A percentile compares a stretch with the other conserved stretches of the same genome.
phyloP scores from a whole-genome alignment of 345 rosid species.

The Carallia pectinifolia region DNA sequence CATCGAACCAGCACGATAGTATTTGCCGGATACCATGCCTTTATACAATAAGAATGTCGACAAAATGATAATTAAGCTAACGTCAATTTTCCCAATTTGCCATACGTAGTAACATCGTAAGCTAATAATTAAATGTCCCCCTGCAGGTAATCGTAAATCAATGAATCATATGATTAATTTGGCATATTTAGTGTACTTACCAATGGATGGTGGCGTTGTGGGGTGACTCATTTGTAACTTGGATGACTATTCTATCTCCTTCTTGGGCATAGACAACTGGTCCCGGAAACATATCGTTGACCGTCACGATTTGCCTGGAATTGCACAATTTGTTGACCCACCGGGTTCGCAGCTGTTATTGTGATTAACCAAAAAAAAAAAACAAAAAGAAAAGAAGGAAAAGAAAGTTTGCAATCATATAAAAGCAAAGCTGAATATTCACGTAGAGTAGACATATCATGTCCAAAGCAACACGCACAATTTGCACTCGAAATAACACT shows the following conservation, averaged over 20 bases:
- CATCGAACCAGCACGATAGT: slow-evolving; percentile 84
- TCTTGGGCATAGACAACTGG: slow-evolving; percentile 71
- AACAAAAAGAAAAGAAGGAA: not conserved
- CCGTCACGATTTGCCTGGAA: slow-evolving; percentile 54
- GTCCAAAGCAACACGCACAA: no score
- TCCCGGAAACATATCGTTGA: slow-evolving; percentile 75
- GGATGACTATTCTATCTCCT: slow-evolving; percentile 61
- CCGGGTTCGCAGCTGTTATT: slow-evolving; percentile 54
- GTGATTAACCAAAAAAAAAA: not conserved
- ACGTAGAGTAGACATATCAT: no score
- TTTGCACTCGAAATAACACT: no score
- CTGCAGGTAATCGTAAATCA: no score
- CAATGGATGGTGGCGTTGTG: slow-evolving; percentile 81
- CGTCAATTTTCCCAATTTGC: not conserved
- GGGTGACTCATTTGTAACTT: slow-evolving; percentile 70
- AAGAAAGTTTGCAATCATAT: not conserved
- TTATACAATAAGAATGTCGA: not conserved
- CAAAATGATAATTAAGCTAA: not conserved
- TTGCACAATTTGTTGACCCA: slow-evolving; percentile 61
- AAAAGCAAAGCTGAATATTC: not conserved
- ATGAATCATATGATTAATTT: no score
- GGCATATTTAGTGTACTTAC: slow-evolving; percentile 25
- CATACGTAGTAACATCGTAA: no score
- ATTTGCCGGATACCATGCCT: slow-evolving; percentile 92
- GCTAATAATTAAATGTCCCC: no score